A percentile compares a stretch with the other conserved stretches of the same genome.
phyloP scores from a whole-genome alignment of 768 basidiomycete genomes.

The Amanita phalloides region DNA sequence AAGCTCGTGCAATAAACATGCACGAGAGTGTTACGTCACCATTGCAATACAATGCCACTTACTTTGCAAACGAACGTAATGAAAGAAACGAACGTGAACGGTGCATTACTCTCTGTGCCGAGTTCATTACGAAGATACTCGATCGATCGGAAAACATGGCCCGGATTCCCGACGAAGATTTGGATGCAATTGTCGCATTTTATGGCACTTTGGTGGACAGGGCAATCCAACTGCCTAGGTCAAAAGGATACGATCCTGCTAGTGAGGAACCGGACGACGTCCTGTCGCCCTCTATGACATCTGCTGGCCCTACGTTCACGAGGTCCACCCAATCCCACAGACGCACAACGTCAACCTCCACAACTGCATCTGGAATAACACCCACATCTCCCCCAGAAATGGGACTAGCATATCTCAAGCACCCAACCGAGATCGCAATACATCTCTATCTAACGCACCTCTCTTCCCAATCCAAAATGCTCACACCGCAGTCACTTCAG shows the following conservation, averaged over 20 bases:
- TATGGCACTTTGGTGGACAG: constrained; percentile 49
- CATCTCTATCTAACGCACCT: constrained; percentile 56
- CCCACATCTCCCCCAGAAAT: constrained; percentile 17
- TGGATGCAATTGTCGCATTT: constrained; percentile 46
- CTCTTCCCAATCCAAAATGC: constrained; percentile 39
- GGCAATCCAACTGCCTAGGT: constrained; percentile 27
- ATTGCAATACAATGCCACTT: constrained; percentile 6
- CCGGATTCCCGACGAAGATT: constrained; percentile 47
- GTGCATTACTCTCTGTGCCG: constrained; percentile 48
- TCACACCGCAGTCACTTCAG: constrained; percentile 38
- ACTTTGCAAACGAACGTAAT: constrained; percentile 31
- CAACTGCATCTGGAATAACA: constrained; percentile 21
- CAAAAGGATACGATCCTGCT: constrained; percentile 4
- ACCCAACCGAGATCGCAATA: constrained; percentile 55
- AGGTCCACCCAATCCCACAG: not conserved
- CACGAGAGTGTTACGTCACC: constrained; percentile 10
- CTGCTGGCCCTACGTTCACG: not conserved
- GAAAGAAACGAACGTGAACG: constrained; percentile 31
- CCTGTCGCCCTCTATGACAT: not conserved
- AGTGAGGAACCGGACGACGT: constrained; percentile 4
- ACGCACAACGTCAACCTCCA: constrained; percentile 13
- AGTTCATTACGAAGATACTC: constrained; percentile 42
- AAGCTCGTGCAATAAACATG: not conserved
- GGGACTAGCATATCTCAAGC: constrained; percentile 17
- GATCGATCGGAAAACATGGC: constrained; percentile 43